A percentile compares a stretch with the other conserved stretches of the same genome.
Conservation (phyloP, 73 alveolate species). For the Urostyla sp. region DNA sequence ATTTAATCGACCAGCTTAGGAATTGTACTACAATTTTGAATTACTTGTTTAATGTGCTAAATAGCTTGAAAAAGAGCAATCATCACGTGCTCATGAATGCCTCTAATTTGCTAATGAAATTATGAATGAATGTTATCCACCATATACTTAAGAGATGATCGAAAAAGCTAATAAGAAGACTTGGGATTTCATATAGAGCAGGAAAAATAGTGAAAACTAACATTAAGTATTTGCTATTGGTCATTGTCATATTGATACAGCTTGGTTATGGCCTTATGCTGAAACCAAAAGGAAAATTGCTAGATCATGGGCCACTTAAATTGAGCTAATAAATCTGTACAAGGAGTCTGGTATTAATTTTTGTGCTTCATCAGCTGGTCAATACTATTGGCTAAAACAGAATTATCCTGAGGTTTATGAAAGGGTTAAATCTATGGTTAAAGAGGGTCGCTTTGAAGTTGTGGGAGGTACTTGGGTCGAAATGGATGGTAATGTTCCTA, state of each 20-base stretch:
- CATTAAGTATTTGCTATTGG: slow-evolving; percentile 66
- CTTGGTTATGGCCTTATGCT: slow-evolving; percentile 77
- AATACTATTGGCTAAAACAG: slow-evolving; percentile 58
- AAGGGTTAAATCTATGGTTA: slow-evolving; percentile 46
- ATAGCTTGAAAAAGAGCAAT: slow-evolving; percentile 34
- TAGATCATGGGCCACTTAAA: slow-evolving; percentile 64
- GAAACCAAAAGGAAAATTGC: slow-evolving; percentile 69
- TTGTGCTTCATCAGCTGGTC: slow-evolving; percentile 47
- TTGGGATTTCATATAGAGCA: slow-evolving; percentile 10
- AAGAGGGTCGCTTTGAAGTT: slow-evolving; percentile 55
- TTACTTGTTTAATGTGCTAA: slow-evolving; percentile 43
- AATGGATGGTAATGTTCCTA: slow-evolving; percentile 71
- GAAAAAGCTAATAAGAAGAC: slow-evolving; percentile 19
- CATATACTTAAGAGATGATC: slow-evolving; percentile 23
- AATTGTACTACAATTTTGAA: slow-evolving; percentile 52
- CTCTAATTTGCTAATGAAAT: slow-evolving; percentile 47
- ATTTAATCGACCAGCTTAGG: slow-evolving; percentile 58
- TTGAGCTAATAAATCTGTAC: slow-evolving; percentile 58
- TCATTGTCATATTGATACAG: slow-evolving; percentile 75
- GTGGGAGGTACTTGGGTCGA: slow-evolving; percentile 80
- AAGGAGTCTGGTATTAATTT: slow-evolving; percentile 44
- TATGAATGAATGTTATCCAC: slow-evolving; percentile 60
- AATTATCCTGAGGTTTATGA: slow-evolving; percentile 66
- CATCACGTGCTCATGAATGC: slow-evolving; percentile 31
- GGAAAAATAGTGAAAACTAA: slow-evolving; percentile 34